Evolutionary conservation across 768 basidiomycete species (phyloP).

Genomic region (Rhizopogon vulgaris): DNA sequence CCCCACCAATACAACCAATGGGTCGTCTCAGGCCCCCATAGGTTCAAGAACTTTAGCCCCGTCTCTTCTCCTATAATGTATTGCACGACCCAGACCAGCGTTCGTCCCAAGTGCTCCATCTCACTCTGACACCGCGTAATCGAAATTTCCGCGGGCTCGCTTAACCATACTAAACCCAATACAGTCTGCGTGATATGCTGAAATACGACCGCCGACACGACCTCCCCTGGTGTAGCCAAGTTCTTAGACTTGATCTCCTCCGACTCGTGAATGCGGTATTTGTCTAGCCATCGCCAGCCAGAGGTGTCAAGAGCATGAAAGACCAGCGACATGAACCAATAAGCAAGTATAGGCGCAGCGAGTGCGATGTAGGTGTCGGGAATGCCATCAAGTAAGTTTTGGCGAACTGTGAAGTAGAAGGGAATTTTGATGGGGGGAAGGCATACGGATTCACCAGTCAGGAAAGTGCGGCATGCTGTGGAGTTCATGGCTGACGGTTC

Average conservation of each 20-base stretch:
- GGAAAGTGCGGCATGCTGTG: conserved; percentile 23
- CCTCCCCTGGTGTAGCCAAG: conserved; percentile 61
- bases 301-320: conserved; percentile 83
- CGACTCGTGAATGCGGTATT: conserved; percentile 84
- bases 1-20: conserved; percentile 91
- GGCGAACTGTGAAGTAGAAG: conserved; percentile 47
- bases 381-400: conserved; percentile 45
- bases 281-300: conserved; percentile 70
- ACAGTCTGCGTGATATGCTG: conserved; percentile 85
- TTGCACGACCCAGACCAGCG: conserved; percentile 33
- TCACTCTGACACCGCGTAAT: conserved; percentile 34
- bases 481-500: conserved; percentile 27
- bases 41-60: conserved; percentile 30
- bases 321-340: conserved; percentile 77
- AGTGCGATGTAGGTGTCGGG: conserved; percentile 71
- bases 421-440: conserved; percentile 33
- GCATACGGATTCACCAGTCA: conserved; percentile 33
- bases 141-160: conserved; percentile 30
- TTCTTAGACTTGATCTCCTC: conserved; percentile 73
- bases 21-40: conserved; percentile 37
- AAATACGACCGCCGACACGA: conserved; percentile 73
- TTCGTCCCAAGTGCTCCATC: conserved; percentile 35
- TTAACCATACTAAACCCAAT: conserved; percentile 65
- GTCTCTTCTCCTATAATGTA: conserved; percentile 36
- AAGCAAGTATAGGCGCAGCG: conserved; percentile 68